These are phyloP conservation scores for Nakazawaea ernobii DNA, from an alignment of 805 yeast species.

Conservation along the genomic window DNA sequence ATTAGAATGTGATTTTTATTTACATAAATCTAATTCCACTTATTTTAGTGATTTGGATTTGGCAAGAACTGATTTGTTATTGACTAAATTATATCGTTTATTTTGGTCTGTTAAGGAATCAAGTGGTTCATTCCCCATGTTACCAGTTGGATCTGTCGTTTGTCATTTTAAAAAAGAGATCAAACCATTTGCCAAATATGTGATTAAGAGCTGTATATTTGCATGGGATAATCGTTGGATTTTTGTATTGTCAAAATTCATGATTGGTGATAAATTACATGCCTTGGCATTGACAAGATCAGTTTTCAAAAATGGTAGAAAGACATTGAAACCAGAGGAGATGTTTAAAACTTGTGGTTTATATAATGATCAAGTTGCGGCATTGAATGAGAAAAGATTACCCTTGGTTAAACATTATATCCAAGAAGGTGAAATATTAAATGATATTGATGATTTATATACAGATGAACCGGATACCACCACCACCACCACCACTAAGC, in stretches of 20 bases:
- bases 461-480: too few relatives aligned
- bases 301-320: slow-evolving; percentile 73
- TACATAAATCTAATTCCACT: slow-evolving; percentile 85
- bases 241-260: slow-evolving; percentile 61
- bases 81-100: slow-evolving; percentile 49
- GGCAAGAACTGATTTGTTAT: slow-evolving; percentile 61
- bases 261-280: slow-evolving; percentile 22
- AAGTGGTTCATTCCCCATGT: slow-evolving; percentile 43
- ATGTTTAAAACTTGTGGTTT: slow-evolving; percentile 53
- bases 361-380: slow-evolving; percentile 44
- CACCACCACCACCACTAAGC: not conserved
- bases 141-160: slow-evolving; percentile 73
- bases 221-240: slow-evolving; percentile 92
- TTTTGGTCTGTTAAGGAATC: slow-evolving; percentile 36
- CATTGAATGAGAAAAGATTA: slow-evolving; percentile 33
- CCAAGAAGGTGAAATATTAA: slow-evolving; percentile 13
- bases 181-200: slow-evolving; percentile 55
- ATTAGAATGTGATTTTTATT: slow-evolving; percentile 77
- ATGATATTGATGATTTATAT: not conserved
- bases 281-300: slow-evolving; percentile 70
- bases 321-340: slow-evolving; percentile 64
- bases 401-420: slow-evolving; percentile 31
- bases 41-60: slow-evolving; percentile 80
- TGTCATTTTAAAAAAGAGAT: slow-evolving; percentile 70
- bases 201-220: slow-evolving; percentile 50